Evolutionary conservation across 768 basidiomycete genomes (phyloP).

Genomic region (Russula sp.): DNA sequence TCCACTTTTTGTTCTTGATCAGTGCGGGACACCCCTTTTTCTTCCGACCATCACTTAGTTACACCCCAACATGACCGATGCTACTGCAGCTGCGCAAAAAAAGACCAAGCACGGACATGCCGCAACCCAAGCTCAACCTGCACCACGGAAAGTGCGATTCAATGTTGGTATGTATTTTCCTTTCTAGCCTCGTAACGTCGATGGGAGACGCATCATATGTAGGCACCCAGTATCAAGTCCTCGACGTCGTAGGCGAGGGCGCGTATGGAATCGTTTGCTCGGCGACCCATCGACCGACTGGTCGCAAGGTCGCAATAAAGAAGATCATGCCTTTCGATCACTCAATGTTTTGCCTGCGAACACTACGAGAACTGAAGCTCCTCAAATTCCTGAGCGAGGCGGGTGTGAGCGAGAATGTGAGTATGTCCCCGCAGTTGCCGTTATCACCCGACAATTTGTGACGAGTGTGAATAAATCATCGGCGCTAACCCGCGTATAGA

Average conservation of each 20-base stretch:
- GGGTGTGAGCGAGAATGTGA: conserved; percentile 84
- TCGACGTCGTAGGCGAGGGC: conserved; percentile 90
- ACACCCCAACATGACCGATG: conserved; percentile 27
- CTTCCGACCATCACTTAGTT: conserved; percentile 25
- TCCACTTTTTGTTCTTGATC: conserved; percentile 20
- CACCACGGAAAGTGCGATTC: conserved; percentile 83
- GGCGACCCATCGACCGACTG: conserved; percentile 72
- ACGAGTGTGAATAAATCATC: not conserved
- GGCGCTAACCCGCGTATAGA: conserved; percentile 44
- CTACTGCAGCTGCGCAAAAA: conserved; percentile 31
- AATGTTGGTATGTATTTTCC: conserved; percentile 60
- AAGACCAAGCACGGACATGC: conserved; percentile 49
- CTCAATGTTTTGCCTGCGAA: conserved; percentile 82
- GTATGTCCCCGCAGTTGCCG: conserved; percentile 14
- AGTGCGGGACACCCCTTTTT: conserved; percentile 16
- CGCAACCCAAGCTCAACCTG: conserved; percentile 46
- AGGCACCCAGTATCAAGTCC: conserved; percentile 58
- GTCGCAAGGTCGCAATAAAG: conserved; percentile 91
- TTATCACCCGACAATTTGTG: not conserved
- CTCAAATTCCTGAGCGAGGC: conserved; percentile 81
- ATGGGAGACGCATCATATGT: conserved; percentile 5
- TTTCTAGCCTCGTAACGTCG: not conserved
- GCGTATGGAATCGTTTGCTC: conserved; percentile 93
- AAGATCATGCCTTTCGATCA: conserved; percentile 95
- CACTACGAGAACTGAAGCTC: conserved; percentile 58